phyloP scores from a whole-genome alignment of 148 eudicot genomes.

The Polygonum maritimum region DNA sequence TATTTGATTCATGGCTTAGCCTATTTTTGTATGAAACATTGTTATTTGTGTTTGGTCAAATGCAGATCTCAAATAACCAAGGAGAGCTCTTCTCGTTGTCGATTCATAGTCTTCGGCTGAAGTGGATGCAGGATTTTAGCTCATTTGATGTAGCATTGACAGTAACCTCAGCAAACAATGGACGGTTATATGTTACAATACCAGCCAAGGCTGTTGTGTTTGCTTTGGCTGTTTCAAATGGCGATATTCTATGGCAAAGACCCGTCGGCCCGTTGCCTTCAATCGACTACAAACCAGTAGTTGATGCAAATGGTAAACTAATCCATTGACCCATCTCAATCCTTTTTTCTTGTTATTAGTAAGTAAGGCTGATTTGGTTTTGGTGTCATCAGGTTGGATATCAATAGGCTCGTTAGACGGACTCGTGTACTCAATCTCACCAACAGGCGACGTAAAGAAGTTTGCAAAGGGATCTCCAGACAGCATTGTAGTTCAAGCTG shows the following conservation, averaged over 20 bases:
- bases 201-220: slow-evolving; percentile 41
- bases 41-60: not conserved
- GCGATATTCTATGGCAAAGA: slow-evolving; percentile 68
- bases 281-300: slow-evolving; percentile 48
- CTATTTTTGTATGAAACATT: not conserved
- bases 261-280: slow-evolving; percentile 62
- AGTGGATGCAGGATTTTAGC: slow-evolving; percentile 80
- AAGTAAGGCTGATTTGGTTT: too few relatives aligned
- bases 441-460: slow-evolving; percentile 48
- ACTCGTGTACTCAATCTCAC: slow-evolving; percentile 72
- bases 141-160: slow-evolving; percentile 36
- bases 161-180: slow-evolving; percentile 72
- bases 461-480: slow-evolving; percentile 32
- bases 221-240: slow-evolving; percentile 58
- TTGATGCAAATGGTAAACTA: slow-evolving; percentile 66
- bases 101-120: slow-evolving; percentile 43
- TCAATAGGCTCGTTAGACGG: slow-evolving; percentile 90
- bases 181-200: slow-evolving; percentile 55
- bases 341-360: not conserved
- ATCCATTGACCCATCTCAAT: not conserved
- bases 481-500: slow-evolving; percentile 56
- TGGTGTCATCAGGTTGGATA: slow-evolving; percentile 62
- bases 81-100: slow-evolving; percentile 77
- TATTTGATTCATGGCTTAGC: not conserved
- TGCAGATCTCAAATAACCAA: slow-evolving; percentile 72